Evolutionary conservation across 1,139 yeast genomes (phyloP).

Genomic region (Saccharomyces hybrid): DNA sequence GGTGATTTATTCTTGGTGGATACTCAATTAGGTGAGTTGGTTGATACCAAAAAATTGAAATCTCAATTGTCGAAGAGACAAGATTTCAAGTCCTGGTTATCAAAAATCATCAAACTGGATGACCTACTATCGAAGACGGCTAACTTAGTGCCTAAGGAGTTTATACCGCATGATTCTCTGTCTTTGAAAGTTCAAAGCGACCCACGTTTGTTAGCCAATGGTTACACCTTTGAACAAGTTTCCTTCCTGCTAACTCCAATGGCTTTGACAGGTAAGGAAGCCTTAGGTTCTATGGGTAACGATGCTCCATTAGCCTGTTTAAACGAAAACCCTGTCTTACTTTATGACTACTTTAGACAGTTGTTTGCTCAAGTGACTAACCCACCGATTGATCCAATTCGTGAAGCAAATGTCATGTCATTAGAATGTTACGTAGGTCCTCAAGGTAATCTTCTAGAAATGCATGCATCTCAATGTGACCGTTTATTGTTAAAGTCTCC

Average conservation of each 20-base stretch:
- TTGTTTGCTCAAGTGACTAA: conserved; percentile 97
- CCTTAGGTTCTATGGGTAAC: conserved; percentile 97
- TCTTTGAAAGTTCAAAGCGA: conserved; percentile 57
- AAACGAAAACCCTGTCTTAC: conserved; percentile 82
- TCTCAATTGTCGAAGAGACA: conserved; percentile 70
- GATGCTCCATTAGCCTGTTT: conserved; percentile 95
- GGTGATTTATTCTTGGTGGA: conserved; percentile 95
- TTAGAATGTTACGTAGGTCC: conserved; percentile 96
- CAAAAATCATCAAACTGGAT: conserved; percentile 75
- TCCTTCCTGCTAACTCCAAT: conserved; percentile 80
- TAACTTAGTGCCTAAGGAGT: conserved; percentile 26
- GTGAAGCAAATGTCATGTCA: conserved; percentile 95
- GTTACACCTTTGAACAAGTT: conserved; percentile 88
- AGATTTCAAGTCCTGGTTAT: conserved; percentile 91
- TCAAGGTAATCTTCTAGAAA: conserved; percentile 89
- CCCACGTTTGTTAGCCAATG: conserved; percentile 77
- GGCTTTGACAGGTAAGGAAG: conserved; percentile 89
- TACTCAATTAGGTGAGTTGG: conserved; percentile 85
- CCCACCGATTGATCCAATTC: conserved; percentile 97
- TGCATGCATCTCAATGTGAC: conserved; percentile 87
- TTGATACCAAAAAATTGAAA: conserved; percentile 86
- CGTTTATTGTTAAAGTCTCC: conserved; percentile 79
- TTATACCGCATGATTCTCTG: conserved; percentile 26
- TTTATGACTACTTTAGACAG: conserved; percentile 92
- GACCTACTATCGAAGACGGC: conserved; percentile 50